phyloP scores from a whole-genome alignment of 768 basidiomycete species.

The Boletales sp. region DNA sequence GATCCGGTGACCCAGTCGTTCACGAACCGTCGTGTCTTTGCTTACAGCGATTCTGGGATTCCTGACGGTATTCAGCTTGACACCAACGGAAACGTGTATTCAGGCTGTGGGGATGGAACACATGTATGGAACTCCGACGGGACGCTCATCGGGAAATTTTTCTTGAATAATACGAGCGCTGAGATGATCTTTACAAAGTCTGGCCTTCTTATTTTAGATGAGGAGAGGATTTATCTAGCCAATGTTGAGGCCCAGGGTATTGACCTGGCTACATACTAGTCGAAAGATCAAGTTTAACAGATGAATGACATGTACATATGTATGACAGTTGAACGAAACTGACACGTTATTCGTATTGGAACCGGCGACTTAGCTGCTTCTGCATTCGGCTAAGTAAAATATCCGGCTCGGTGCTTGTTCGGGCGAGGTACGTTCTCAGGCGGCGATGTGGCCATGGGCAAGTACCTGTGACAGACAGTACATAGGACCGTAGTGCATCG shows the following conservation, averaged over 20 bases:
- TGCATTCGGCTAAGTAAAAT: not conserved
- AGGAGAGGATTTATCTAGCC: constrained; percentile 38
- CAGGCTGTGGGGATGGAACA: constrained; percentile 65
- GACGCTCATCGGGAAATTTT: constrained; percentile 63
- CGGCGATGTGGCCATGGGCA: not conserved
- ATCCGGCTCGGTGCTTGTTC: not conserved
- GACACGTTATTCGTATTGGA: too few species aligned
- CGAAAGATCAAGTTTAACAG: too few species aligned
- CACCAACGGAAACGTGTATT: constrained; percentile 59
- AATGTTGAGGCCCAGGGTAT: constrained; percentile 33
- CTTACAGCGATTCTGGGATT: constrained; percentile 60
- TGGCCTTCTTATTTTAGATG: constrained; percentile 38
- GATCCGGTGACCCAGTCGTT: constrained; percentile 53
- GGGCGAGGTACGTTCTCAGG: not conserved
- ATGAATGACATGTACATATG: too few species aligned
- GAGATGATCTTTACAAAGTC: constrained; percentile 41
- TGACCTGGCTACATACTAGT: constrained; percentile 9
- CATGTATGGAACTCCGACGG: constrained; percentile 59
- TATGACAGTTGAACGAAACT: too few species aligned
- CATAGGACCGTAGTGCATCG: not conserved
- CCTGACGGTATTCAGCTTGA: constrained; percentile 71
- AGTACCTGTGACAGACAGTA: too few species aligned
- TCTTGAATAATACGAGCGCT: constrained; percentile 35
- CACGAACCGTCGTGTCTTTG: constrained; percentile 61
- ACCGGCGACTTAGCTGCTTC: too few species aligned